Conservation (phyloP, 345 rosid species). For the Heritiera fomes region DNA sequence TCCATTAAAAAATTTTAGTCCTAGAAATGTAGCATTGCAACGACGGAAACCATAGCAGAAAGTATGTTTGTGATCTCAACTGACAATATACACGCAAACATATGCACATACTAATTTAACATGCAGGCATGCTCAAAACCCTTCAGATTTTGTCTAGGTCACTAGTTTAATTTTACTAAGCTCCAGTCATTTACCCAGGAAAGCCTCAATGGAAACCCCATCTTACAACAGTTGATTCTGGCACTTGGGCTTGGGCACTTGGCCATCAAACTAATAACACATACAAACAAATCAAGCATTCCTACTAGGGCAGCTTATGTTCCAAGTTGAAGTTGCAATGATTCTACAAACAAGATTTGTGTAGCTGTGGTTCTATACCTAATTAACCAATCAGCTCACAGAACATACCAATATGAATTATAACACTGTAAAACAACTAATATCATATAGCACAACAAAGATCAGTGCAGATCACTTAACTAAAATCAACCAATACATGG, state of each 20-base stretch:
- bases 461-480: not conserved
- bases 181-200: not conserved
- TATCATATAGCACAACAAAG: not conserved
- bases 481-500: not conserved
- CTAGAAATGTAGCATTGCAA: not conserved
- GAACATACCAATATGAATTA: not conserved
- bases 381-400: not conserved
- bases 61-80: not conserved
- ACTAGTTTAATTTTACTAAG: not conserved
- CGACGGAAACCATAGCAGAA: not conserved
- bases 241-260: not conserved
- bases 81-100: not conserved
- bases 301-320: not conserved
- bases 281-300: conserved; percentile 4
- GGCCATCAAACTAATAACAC: not conserved
- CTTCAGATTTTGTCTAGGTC: not conserved
- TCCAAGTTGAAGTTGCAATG: not conserved
- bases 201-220: not conserved
- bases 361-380: conserved; percentile 5
- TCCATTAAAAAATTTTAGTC: not conserved
- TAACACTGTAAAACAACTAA: conserved; percentile 10
- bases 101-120: too few species aligned
- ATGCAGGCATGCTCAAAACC: not conserved
- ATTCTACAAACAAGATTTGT: conserved; percentile 4
- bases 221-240: not conserved